A percentile compares a stretch with the other conserved stretches of the same genome.
phyloP scores from a whole-genome alignment of 495 filamentous ascomycete species.

The Tuber borchii region DNA sequence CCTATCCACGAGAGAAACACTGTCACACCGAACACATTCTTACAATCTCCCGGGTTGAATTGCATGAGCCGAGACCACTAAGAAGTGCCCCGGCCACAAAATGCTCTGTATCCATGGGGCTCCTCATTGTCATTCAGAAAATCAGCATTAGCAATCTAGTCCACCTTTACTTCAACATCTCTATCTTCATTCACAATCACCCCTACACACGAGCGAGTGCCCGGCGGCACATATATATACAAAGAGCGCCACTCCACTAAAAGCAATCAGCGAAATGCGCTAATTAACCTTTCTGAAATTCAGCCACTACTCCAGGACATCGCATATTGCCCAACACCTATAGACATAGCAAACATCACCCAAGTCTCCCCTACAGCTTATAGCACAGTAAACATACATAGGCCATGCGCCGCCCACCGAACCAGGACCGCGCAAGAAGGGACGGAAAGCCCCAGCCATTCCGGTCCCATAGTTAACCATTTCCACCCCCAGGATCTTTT shows the following conservation, averaged over 20 bases:
- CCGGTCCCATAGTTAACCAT: background rate
- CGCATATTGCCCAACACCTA: too few relatives aligned
- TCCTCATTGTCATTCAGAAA: background rate
- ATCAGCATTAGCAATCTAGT: background rate
- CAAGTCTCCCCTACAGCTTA: background rate
- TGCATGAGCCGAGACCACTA: background rate
- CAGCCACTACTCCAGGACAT: background rate
- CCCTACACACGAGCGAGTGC: background rate
- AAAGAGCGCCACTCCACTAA: background rate
- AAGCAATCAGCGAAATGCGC: background rate
- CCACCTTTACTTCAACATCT: background rate
- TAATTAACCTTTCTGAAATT: background rate
- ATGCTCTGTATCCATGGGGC: background rate
- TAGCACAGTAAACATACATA: background rate
- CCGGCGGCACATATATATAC: background rate
- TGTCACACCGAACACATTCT: background rate
- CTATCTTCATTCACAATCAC: background rate
- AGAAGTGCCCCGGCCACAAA: background rate
- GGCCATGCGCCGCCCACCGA: background rate
- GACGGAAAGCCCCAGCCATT: background rate
- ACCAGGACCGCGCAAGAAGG: background rate
- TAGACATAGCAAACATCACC: background rate
- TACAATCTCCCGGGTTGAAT: background rate
- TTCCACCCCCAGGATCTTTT: background rate
- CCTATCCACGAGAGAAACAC: background rate